Evolutionary conservation across 2,329 filamentous ascomycete genomes (phyloP), one percentile per base, ranked within the genome.

Genomic region (Grosmannia clavigera): DNA sequence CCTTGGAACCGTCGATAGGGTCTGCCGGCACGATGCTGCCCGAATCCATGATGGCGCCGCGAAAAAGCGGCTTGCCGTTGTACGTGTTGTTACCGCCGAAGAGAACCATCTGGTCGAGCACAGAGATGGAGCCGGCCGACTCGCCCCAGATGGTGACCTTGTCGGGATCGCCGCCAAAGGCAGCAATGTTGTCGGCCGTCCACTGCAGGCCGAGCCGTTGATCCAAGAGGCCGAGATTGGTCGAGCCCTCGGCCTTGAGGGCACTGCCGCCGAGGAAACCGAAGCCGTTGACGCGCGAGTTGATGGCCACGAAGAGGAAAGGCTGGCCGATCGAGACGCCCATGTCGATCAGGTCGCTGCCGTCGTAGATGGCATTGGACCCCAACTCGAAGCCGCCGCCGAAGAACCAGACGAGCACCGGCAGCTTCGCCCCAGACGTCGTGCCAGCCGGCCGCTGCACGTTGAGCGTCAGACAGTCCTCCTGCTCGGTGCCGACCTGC

Each of bases 71-170:
- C 66, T 87, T 83, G 59, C 84, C 86, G 2, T 91, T 90, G 74
- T 92, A 91, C 0, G 76, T 84, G 68, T 83, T 81, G 70, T 92
- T 76, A 9, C 83, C 80, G 53, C 38, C 58, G 65, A 88, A 90
- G 14, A 92, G 74, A 1, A 82, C 74, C 81, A 90, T 90, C 66
- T 92, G 89, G 66, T 91, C 82, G 55, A 87, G 80, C 1, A 89
- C 86, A 0, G 86, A 90, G 63, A 91, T 90, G 12, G 83, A 75
- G 0, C 86, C 85, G 0, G 86, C 85, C 3, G 80, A 84, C 68
- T 92, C 84, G 33, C 88, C 88, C 85, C 85, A 90, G 62, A 92
- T 86, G 0, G 87, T 92, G 5, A 92, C 87, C 69, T 87, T 87
- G n/a, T 77, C 75, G 0, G 87, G 85, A 68, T 92, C 88, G 16